A percentile compares a stretch with the other conserved stretches of the same genome.
Evolutionary conservation across 352 stramenopile genomes (phyloP).

Genomic region (Blastocystis sp.): DNA sequence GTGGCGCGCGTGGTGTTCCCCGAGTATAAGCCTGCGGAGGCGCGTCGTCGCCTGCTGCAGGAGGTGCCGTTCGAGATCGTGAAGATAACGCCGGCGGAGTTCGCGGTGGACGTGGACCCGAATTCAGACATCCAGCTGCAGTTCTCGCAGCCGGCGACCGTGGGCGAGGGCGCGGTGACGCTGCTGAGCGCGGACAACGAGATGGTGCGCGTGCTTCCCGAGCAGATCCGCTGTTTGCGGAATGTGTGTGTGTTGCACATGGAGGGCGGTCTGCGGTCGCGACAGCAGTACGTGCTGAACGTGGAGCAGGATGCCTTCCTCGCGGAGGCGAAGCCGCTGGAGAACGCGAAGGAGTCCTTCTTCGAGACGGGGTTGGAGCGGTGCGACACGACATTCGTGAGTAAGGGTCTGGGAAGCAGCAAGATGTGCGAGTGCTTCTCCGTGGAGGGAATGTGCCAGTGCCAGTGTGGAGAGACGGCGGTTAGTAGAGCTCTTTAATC

Average conservation of each 20-base stretch:
- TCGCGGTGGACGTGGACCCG: constrained; percentile 1
- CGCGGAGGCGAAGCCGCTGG: neutral
- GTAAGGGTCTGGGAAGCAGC: neutral
- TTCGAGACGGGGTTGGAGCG: neutral
- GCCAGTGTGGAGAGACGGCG: constrained; percentile 33
- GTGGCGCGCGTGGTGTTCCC: neutral
- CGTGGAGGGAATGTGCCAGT: neutral
- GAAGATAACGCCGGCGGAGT: neutral
- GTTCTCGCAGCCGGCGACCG: neutral
- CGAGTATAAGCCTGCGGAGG: neutral
- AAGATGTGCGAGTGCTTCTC: constrained; percentile 34
- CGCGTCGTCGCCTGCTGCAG: neutral
- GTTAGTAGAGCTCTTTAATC: constrained; percentile 14
- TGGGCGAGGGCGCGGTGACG: neutral
- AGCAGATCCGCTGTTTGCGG: neutral
- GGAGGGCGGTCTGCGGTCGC: neutral
- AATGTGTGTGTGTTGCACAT: neutral
- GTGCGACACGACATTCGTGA: constrained; percentile 20
- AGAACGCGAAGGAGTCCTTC: neutral
- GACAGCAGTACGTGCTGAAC: neutral
- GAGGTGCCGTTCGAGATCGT: neutral
- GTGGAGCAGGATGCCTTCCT: neutral
- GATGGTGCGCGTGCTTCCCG: neutral
- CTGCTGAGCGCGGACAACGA: neutral
- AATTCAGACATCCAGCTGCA: neutral